These are phyloP conservation scores for Alternaria arborescens DNA, from an alignment of 2,329 filamentous ascomycete species.

Conservation along the genomic window DNA sequence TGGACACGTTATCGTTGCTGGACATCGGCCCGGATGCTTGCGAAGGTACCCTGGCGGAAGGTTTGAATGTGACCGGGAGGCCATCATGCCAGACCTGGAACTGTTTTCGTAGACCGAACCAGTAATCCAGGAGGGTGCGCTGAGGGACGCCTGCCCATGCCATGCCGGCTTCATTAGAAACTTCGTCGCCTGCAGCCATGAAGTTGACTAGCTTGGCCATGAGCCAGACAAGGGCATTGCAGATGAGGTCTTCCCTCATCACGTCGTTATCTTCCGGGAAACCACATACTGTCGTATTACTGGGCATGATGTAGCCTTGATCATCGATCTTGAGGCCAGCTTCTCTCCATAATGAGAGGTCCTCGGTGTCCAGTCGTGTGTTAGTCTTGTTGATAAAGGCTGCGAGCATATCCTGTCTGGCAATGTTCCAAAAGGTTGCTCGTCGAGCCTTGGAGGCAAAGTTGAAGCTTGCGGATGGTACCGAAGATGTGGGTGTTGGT, in stretches of 20 bases:
- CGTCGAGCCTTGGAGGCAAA: conserved; percentile 63
- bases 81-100: conserved; percentile 67
- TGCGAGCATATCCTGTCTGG: conserved; percentile 70
- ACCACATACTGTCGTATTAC: conserved; percentile 50
- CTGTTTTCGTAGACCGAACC: conserved; percentile 64
- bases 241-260: conserved; percentile 70
- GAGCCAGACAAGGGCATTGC: conserved; percentile 72
- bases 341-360: conserved; percentile 70
- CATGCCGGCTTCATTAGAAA: conserved; percentile 51
- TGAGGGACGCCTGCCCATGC: conserved; percentile 58
- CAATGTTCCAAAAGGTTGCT: conserved; percentile 74
- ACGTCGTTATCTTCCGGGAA: conserved; percentile 57
- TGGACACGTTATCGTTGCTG: conserved; percentile 42
- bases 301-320: conserved; percentile 60
- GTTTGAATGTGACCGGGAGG: conserved; percentile 67
- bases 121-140: conserved; percentile 61
- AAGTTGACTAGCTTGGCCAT: conserved; percentile 73
- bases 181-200: conserved; percentile 65
- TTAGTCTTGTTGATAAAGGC: conserved; percentile 70
- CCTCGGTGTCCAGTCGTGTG: conserved; percentile 68
- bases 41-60: conserved; percentile 60
- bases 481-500: conserved; percentile 48
- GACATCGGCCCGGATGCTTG: conserved; percentile 34
- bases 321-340: conserved; percentile 68
- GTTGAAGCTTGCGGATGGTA: conserved; percentile 36